These are phyloP conservation scores for Medicago truncatula DNA, from an alignment of 306 rosid genomes.

Conservation along the genomic window DNA sequence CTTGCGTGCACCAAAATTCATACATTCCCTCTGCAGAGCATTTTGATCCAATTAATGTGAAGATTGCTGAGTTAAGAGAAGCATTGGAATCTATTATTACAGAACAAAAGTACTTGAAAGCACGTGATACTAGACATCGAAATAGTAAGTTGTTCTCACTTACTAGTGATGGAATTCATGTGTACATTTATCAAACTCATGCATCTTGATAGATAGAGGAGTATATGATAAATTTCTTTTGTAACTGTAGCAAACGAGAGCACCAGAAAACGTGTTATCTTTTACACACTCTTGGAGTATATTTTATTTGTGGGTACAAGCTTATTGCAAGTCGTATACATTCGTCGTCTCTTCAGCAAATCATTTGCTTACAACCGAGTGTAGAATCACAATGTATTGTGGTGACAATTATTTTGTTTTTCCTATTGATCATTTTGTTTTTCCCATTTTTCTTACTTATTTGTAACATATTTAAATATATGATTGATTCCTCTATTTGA, in stretches of 20 bases:
- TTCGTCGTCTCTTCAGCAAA: slow-evolving; percentile 59
- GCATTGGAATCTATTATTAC: slow-evolving; percentile 80
- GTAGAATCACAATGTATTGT: neutral
- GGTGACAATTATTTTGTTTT: no score
- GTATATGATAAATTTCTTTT: neutral
- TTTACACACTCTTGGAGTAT: slow-evolving; percentile 51
- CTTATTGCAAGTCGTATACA: slow-evolving; percentile 51
- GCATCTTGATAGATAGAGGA: neutral
- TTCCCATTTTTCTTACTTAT: neutral
- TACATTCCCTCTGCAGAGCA: slow-evolving; percentile 55
- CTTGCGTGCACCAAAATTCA: no score
- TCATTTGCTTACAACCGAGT: slow-evolving; percentile 49
- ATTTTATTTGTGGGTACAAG: slow-evolving; percentile 48
- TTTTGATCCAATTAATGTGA: slow-evolving; percentile 86
- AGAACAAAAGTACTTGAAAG: slow-evolving; percentile 88
- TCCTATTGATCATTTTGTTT: neutral
- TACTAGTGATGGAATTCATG: neutral
- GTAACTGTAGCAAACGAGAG: slow-evolving; percentile 52
- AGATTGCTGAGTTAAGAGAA: slow-evolving; percentile 89
- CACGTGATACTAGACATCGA: slow-evolving; percentile 91
- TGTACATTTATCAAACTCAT: neutral
- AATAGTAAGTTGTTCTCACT: slow-evolving; percentile 62
- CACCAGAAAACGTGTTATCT: slow-evolving; percentile 52
- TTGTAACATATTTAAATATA: neutral
- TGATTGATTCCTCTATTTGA: neutral